Base-by-base conservation (phyloP, 2,329 filamentous ascomycete genomes). In the Aspergillus arachidicola region DNA sequence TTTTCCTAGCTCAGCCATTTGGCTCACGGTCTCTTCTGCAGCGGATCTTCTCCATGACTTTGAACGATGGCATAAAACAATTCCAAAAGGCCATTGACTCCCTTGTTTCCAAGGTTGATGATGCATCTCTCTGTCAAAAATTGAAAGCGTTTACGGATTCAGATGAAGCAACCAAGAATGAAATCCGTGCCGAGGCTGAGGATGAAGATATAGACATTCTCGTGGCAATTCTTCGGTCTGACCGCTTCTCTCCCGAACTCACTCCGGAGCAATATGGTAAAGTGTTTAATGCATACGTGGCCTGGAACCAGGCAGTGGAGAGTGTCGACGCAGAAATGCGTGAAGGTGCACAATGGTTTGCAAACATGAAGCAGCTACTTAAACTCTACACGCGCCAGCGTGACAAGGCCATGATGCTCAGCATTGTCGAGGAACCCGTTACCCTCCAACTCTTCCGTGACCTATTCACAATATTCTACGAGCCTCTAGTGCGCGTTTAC, bases 401-500 rank as follows among this genome's bases (percentile, higher is more conserved):
- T 55, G 95, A 99, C 77, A 99, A 99, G 87, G 84, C 89, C 36
- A 97, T 97, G 94, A 98, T 99, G 94, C 83, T 97, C 60, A 87
- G 89, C 66, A 89, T 98, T 72, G 95, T 99, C 58, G 94, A 98
- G 79, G 94, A 99, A 81, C 93, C 95, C 0, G 94, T 94, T n/a
- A 98, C 95, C 0, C 84, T 99, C n/a, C 91, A 96, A 75, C 85
- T 99, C 32, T 95, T 99, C 85, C 89, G 93, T 55, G 95, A 99
- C 73, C 85, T 99, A 28, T 98, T 99, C 77, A 96, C 93, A 38
- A 98, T 99, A 75, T 99, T 99, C 81, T 99, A 99, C 79, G 95
- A 99, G 76, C 95, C 95, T 0, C 88, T 99, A 26, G 93, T 99
- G 19, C 87, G 95, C 55, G 95, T 99, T 0, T 99, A 99, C 84